Conservation (phyloP, 2,329 filamentous ascomycete genomes). For the Penicillium sp. region DNA sequence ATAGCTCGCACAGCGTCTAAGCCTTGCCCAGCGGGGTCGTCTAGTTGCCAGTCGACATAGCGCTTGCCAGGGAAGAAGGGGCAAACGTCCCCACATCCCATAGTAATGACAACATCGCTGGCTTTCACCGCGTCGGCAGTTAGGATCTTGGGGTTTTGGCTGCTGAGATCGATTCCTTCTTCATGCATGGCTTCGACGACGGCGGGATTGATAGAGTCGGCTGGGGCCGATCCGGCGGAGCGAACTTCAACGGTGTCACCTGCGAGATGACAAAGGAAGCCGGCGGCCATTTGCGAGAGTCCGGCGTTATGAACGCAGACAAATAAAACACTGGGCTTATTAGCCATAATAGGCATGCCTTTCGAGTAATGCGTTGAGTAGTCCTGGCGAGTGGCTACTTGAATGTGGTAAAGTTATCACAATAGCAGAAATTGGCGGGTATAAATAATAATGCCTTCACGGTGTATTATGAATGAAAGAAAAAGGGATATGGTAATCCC, state of each 20-base stretch:
- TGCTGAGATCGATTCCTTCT: constrained; percentile 25
- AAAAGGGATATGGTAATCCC: not conserved
- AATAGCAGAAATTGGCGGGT: not conserved
- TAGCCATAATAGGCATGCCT: constrained; percentile 9
- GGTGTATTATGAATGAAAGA: not conserved
- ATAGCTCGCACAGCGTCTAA: constrained; percentile 23
- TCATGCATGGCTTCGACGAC: constrained; percentile 28
- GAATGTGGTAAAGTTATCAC: constrained; percentile 6
- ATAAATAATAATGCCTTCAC: not conserved
- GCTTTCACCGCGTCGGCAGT: constrained; percentile 21
- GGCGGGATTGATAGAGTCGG: constrained; percentile 23
- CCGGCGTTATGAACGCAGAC: constrained; percentile 31
- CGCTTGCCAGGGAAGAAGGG: constrained; percentile 28
- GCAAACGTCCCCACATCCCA: constrained; percentile 30
- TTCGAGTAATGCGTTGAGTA: constrained; percentile 1
- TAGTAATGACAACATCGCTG: constrained; percentile 28
- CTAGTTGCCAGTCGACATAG: constrained; percentile 28
- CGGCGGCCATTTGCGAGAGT: constrained; percentile 29
- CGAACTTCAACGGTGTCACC: constrained; percentile 22
- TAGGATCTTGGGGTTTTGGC: constrained; percentile 26
- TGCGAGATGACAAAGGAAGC: constrained; percentile 20
- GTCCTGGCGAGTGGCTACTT: constrained; percentile 1
- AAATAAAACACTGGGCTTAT: constrained; percentile 27
- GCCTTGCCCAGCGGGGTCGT: constrained; percentile 26
- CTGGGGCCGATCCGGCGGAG: constrained; percentile 29